Conservation (phyloP, 345 rosid genomes). For the Cardamine resedifolia region DNA sequence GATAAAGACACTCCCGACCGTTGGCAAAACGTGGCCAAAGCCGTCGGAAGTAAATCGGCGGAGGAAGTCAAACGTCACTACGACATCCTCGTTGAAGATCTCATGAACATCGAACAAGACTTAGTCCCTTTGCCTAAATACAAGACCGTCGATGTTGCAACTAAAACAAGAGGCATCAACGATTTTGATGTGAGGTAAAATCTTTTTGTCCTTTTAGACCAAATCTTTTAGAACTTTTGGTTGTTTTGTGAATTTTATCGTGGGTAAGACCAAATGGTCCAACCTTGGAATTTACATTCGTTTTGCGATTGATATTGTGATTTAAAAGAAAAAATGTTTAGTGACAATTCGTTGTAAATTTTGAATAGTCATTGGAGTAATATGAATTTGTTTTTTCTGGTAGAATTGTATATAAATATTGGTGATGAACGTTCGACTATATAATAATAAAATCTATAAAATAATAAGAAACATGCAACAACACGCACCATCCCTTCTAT, state of each 20-base stretch:
- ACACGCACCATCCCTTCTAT: slow-evolving; percentile 38
- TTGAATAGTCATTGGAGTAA: slow-evolving; percentile 11
- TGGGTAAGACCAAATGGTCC: slow-evolving; percentile 18
- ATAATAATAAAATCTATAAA: neutral
- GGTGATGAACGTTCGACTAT: neutral
- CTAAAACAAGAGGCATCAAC: slow-evolving; percentile 38
- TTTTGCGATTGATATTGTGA: neutral
- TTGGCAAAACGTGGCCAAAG: slow-evolving; percentile 85
- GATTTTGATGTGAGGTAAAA: slow-evolving; percentile 48
- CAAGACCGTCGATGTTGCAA: slow-evolving; percentile 34
- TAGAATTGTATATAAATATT: neutral
- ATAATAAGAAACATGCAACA: slow-evolving; percentile 29
- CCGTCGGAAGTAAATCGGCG: slow-evolving; percentile 72
- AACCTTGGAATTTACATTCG: neutral
- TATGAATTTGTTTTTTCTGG: slow-evolving; percentile 14
- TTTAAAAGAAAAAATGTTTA: slow-evolving; percentile 1
- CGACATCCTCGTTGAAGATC: slow-evolving; percentile 78
- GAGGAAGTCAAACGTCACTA: slow-evolving; percentile 87
- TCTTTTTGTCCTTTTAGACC: neutral
- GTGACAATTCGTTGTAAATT: slow-evolving; percentile 12
- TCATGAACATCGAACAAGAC: slow-evolving; percentile 68
- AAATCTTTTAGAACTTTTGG: neutral
- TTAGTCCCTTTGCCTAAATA: slow-evolving; percentile 68
- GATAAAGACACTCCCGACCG: slow-evolving; percentile 92
- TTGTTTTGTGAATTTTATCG: neutral